A percentile compares a stretch with the other conserved stretches of the same genome.
Evolutionary conservation across 345 rosid species (phyloP).

Genomic region (Dimocarpus longan): DNA sequence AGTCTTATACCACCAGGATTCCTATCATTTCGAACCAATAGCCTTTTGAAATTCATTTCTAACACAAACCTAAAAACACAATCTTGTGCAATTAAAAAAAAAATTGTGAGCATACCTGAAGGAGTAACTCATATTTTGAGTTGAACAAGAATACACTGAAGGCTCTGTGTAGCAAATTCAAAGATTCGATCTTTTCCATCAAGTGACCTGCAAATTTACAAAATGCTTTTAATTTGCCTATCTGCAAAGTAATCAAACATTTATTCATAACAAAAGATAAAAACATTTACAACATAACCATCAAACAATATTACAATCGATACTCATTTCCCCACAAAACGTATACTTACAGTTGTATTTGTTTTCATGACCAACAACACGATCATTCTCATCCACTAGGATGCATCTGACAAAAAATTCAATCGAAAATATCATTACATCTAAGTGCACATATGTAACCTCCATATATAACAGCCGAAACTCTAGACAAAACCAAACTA

Average conservation of each 20-base stretch:
- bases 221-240: not conserved
- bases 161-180: slow-evolving; percentile 86
- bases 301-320: not conserved
- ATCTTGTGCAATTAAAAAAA: not conserved
- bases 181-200: slow-evolving; percentile 89
- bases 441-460: not conserved
- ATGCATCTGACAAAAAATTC: slow-evolving; percentile 71
- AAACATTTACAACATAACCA: not conserved
- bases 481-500: not conserved
- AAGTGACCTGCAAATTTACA: slow-evolving; percentile 72
- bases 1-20: not conserved
- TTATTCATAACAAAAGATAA: not conserved
- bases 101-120: slow-evolving; percentile 62
- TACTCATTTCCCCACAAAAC: not conserved
- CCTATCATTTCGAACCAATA: not conserved
- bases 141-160: slow-evolving; percentile 95
- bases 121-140: slow-evolving; percentile 92
- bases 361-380: slow-evolving; percentile 77
- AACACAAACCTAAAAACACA: not conserved
- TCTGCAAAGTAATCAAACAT: not conserved
- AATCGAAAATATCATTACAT: slow-evolving; percentile 4
- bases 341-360: slow-evolving; percentile 81
- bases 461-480: not conserved
- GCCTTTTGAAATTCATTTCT: not conserved
- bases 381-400: slow-evolving; percentile 81